These are phyloP conservation scores for Microdochium paspali DNA, from an alignment of 2,329 filamentous ascomycete species.

Conservation along the genomic window DNA sequence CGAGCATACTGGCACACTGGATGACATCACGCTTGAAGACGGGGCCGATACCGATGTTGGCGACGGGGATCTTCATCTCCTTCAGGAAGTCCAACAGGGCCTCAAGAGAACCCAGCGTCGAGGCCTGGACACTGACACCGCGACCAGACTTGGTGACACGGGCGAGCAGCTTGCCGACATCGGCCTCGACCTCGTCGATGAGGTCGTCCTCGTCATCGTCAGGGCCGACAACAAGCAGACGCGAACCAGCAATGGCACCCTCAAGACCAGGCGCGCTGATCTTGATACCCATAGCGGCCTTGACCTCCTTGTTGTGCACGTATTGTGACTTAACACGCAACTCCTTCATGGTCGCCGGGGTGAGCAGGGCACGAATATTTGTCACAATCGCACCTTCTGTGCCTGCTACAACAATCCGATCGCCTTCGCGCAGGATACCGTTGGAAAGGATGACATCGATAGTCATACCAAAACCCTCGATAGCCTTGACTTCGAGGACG, in stretches of 20 bases:
- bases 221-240: conserved; percentile 85
- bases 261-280: conserved; percentile 95
- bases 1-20: conserved; percentile 89
- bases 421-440: conserved; percentile 87
- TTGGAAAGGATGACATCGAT: conserved; percentile 97
- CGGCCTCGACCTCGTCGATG: conserved; percentile 90
- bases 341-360: conserved; percentile 86
- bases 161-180: conserved; percentile 84
- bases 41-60: conserved; percentile 93
- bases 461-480: conserved; percentile 96
- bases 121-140: conserved; percentile 94
- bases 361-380: conserved; percentile 89
- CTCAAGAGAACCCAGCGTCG: conserved; percentile 92
- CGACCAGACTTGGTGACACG: conserved; percentile 86
- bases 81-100: conserved; percentile 93
- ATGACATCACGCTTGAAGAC: conserved; percentile 98
- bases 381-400: conserved; percentile 94
- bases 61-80: conserved; percentile 91
- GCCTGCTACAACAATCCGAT: conserved; percentile 90
- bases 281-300: conserved; percentile 96
- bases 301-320: conserved; percentile 98
- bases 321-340: conserved; percentile 92
- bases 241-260: conserved; percentile 90
- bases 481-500: conserved; percentile 96
- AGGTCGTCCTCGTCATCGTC: conserved; percentile 96